A percentile compares a stretch with the other conserved stretches of the same genome.
Evolutionary conservation across 371 early-diverging fungal genomes (phyloP).

Genomic region (Phascolomyces articulosus): DNA sequence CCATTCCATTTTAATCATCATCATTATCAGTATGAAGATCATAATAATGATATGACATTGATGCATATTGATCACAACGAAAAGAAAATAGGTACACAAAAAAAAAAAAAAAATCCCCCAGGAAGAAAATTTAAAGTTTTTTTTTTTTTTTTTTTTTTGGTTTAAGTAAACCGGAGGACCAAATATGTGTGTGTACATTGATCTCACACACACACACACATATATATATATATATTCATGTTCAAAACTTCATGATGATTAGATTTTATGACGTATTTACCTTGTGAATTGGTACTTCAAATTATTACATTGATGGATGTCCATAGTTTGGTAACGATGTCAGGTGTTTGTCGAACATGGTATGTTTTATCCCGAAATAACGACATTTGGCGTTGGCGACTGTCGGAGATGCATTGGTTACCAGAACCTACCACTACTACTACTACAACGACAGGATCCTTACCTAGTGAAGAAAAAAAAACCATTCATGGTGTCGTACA

Average conservation of each 20-base stretch:
- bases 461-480: neutral
- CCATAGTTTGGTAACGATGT: neutral
- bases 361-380: slow-evolving; percentile 14
- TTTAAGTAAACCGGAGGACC: no score
- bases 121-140: no score
- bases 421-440: neutral
- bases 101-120: neutral
- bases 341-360: slow-evolving; percentile 12
- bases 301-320: slow-evolving; percentile 17
- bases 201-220: neutral
- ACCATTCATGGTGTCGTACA: neutral
- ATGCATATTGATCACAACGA: slow-evolving; percentile 2
- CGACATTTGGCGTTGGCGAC: slow-evolving; percentile 21
- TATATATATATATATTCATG: neutral
- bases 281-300: slow-evolving; percentile 18
- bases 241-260: neutral
- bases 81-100: slow-evolving; percentile 3
- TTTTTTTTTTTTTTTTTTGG: no score
- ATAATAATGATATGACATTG: neutral
- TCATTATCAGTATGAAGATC: neutral
- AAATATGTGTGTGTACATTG: no score
- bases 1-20: no score
- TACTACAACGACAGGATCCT: neutral
- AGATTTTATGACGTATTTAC: slow-evolving; percentile 20
- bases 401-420: slow-evolving; percentile 20